phyloP scores from a whole-genome alignment of 1,284 basidiomycete species.

The Microbotryomycetes sp. region DNA sequence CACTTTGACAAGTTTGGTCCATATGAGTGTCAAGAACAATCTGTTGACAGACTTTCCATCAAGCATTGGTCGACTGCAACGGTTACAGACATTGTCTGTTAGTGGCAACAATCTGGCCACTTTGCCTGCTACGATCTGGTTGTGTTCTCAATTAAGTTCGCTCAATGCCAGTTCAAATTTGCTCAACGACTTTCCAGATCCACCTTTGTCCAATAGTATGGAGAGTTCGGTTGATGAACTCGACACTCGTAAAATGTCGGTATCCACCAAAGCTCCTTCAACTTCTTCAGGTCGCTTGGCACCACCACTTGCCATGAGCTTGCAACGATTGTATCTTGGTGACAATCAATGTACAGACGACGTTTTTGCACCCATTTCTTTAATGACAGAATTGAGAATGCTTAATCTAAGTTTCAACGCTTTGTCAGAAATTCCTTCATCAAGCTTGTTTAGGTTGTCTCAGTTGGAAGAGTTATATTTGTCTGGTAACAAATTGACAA shows the following conservation, averaged over 20 bases:
- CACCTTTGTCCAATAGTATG: constrained; percentile 43
- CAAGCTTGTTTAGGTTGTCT: constrained; percentile 63
- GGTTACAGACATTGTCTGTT: constrained; percentile 70
- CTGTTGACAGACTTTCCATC: constrained; percentile 69
- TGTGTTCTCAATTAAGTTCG: constrained; percentile 63
- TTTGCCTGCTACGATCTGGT: constrained; percentile 74
- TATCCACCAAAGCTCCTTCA: constrained; percentile 27
- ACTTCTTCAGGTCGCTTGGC: constrained; percentile 39
- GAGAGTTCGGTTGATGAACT: constrained; percentile 17
- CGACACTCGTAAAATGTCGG: constrained; percentile 40
- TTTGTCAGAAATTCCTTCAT: constrained; percentile 76
- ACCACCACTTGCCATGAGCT: constrained; percentile 63
- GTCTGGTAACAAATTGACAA: constrained; percentile 86
- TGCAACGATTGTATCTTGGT: constrained; percentile 74
- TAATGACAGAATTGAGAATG: constrained; percentile 68
- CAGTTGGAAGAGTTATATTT: constrained; percentile 81
- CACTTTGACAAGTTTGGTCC: constrained; percentile 61
- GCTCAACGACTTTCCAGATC: constrained; percentile 65
- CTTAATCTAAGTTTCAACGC: constrained; percentile 95
- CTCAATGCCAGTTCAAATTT: constrained; percentile 90
- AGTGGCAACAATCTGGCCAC: constrained; percentile 86
- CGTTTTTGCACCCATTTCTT: constrained; percentile 63
- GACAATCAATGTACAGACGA: constrained; percentile 88
- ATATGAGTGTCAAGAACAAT: constrained; percentile 84
- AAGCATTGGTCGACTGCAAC: constrained; percentile 68